Conservation (phyloP, 2,329 filamentous ascomycete genomes). For the Phyllosticta citrichinensis region DNA sequence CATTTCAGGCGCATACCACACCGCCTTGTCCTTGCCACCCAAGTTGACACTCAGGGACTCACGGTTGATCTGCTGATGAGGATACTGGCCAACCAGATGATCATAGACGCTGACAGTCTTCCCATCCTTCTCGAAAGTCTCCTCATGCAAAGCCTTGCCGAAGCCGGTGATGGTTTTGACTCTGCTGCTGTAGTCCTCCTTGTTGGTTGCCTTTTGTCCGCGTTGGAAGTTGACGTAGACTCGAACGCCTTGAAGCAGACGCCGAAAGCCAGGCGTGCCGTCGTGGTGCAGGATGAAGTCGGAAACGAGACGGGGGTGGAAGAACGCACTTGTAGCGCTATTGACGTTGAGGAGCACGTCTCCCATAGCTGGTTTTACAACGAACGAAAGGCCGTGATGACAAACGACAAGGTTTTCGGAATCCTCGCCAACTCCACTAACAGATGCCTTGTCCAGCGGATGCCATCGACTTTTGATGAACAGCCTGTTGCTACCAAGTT, state of each 20-base stretch:
- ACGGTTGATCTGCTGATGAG: neutral
- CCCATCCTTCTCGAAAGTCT: neutral
- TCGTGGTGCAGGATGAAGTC: neutral
- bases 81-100: neutral
- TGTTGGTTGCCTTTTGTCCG: too few relatives aligned
- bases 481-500: neutral
- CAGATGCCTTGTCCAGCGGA: too few relatives aligned
- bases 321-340: slow-evolving; percentile 12
- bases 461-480: neutral
- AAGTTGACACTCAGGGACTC: neutral
- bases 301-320: slow-evolving; percentile 5
- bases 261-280: neutral
- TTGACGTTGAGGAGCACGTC: slow-evolving; percentile 14
- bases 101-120: neutral
- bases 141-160: neutral
- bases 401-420: neutral
- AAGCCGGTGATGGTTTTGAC: neutral
- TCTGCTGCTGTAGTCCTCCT: neutral
- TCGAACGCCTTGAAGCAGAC: neutral
- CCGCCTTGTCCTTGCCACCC: neutral
- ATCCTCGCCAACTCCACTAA: too few relatives aligned
- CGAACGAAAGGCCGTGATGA: neutral
- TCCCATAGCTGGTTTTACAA: neutral
- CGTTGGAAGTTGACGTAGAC: neutral
- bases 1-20: slow-evolving; percentile 10